These are phyloP conservation scores for Xylaria arbuscula DNA, from an alignment of 2,329 filamentous ascomycete genomes.

Conservation along the genomic window DNA sequence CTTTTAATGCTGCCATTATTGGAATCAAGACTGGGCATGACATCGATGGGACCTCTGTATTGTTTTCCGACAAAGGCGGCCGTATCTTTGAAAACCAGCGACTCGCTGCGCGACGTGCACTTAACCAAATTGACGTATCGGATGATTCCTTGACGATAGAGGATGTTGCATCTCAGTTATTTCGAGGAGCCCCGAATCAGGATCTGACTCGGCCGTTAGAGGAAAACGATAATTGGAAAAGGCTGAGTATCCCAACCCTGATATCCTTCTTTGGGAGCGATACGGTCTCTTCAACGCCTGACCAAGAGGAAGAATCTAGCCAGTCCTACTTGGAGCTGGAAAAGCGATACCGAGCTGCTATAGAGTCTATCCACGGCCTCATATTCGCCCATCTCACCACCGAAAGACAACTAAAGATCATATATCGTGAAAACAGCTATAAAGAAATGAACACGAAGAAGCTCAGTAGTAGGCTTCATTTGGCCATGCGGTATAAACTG, in stretches of 20 bases:
- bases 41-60: constrained; percentile 37
- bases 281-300: not conserved
- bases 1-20: constrained; percentile 41
- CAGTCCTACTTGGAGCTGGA: constrained; percentile 27
- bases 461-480: constrained; percentile 39
- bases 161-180: constrained; percentile 40
- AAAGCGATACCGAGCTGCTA: constrained; percentile 25
- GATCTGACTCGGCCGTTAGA: constrained; percentile 37
- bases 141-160: constrained; percentile 32
- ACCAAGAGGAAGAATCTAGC: not conserved
- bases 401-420: constrained; percentile 32
- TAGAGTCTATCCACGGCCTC: constrained; percentile 39
- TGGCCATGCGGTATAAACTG: not conserved
- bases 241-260: constrained; percentile 40
- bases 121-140: constrained; percentile 39
- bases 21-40: constrained; percentile 43
- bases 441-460: constrained; percentile 37
- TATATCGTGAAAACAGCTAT: constrained; percentile 38
- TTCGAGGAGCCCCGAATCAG: constrained; percentile 41
- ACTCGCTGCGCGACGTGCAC: constrained; percentile 39
- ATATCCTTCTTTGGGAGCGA: constrained; percentile 25
- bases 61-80: constrained; percentile 32
- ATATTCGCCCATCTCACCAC: constrained; percentile 41
- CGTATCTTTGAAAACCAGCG: constrained; percentile 25
- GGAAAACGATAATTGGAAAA: constrained; percentile 38